Evolutionary conservation across 495 filamentous ascomycete genomes (phyloP).

Genomic region (Neurospora intermedia): DNA sequence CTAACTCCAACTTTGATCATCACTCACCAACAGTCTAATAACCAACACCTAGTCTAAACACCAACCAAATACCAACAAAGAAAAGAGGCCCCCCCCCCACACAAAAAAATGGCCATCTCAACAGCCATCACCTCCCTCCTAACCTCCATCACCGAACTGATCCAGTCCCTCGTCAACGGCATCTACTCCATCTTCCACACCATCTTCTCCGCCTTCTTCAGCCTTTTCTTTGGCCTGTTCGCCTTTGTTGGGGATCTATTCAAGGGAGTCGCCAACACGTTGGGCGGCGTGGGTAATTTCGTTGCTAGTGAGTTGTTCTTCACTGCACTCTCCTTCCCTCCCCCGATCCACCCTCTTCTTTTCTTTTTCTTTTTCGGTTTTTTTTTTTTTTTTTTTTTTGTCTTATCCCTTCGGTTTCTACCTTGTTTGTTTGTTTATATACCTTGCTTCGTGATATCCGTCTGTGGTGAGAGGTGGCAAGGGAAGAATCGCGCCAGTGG

Average conservation of each 20-base stretch:
- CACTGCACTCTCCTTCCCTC: no score
- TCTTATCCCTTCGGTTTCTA: no score
- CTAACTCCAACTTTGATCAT: not conserved
- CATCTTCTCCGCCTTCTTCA: constrained; percentile 14
- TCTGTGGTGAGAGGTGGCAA: no score
- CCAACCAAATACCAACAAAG: not conserved
- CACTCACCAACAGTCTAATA: not conserved
- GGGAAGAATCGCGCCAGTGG: no score
- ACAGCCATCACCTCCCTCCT: constrained; percentile 21
- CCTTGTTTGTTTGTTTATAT: no score
- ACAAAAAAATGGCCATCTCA: constrained; percentile 21
- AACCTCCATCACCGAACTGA: constrained; percentile 23
- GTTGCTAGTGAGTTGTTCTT: constrained; percentile 16
- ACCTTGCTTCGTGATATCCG: no score
- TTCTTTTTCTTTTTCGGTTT: no score
- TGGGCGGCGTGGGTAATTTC: constrained; percentile 23
- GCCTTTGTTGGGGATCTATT: constrained; percentile 17
- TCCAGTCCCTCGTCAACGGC: constrained; percentile 19
- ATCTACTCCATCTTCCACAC: constrained; percentile 19
- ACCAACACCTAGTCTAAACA: not conserved
- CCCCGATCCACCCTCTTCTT: not conserved
- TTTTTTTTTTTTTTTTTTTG: no score
- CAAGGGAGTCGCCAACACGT: constrained; percentile 20
- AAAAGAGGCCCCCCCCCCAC: no score
- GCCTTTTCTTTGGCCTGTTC: constrained; percentile 19